Evolutionary conservation across 1,139 yeast genomes (phyloP).

Genomic region (Kodamaea plutei): DNA sequence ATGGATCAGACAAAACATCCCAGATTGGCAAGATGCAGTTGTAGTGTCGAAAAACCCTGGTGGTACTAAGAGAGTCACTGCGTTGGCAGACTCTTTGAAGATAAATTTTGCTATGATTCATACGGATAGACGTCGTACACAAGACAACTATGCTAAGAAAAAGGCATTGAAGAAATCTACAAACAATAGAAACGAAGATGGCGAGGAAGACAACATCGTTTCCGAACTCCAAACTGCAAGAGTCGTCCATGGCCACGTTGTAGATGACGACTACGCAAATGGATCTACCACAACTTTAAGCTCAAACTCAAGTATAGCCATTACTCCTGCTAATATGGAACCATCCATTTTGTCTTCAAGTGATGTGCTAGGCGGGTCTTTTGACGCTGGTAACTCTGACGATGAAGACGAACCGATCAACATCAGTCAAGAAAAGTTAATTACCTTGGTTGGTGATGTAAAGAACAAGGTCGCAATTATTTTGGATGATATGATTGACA

Average conservation of each 20-base stretch:
- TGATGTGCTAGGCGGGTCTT: constrained; percentile 78
- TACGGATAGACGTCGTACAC: constrained; percentile 90
- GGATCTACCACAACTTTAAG: constrained; percentile 5
- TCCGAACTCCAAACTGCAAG: constrained; percentile 94
- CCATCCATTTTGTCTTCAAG: constrained; percentile 25
- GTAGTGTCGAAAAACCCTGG: constrained; percentile 98
- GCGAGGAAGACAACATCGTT: constrained; percentile 62
- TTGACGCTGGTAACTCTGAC: constrained; percentile 72
- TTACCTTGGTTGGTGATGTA: constrained; percentile 95
- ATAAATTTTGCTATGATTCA: constrained; percentile 98
- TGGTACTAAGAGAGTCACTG: constrained; percentile 96
- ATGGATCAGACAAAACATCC: constrained; percentile 91
- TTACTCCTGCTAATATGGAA: constrained; percentile 10
- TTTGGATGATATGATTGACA: constrained; percentile 94
- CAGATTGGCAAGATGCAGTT: constrained; percentile 77
- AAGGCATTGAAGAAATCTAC: constrained; percentile 33
- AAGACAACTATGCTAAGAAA: constrained; percentile 55
- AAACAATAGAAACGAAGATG: constrained; percentile 46
- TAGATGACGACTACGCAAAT: constrained; percentile 67
- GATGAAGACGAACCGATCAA: constrained; percentile 79
- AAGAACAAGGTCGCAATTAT: constrained; percentile 87
- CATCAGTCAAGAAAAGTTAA: constrained; percentile 74
- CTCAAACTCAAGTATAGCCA: constrained; percentile 2
- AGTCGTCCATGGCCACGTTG: constrained; percentile 95
- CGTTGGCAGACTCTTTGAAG: constrained; percentile 90